Base-by-base conservation (phyloP, 2,329 filamentous ascomycete genomes). In the Alternaria ventricosa region DNA sequence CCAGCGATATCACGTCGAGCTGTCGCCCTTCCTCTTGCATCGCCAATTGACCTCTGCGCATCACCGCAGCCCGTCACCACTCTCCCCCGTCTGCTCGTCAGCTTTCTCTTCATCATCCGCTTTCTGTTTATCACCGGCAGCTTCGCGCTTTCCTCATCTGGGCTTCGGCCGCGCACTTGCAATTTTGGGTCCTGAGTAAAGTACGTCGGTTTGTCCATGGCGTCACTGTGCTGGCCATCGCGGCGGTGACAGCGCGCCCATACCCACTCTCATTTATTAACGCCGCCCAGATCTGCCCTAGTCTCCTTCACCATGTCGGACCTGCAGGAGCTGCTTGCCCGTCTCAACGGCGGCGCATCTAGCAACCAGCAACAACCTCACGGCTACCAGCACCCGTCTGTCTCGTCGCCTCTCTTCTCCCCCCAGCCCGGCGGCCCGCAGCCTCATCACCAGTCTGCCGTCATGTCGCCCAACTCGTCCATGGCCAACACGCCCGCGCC, bases 331-430 rank as follows among this genome's bases (percentile, higher is more conserved):
- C 75, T 83, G 46, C 80, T 83, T 70, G 78, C 78, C 55, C 79
- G 81, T 54, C 75, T 83, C 56, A 82, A 81, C 71, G 76, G 76
- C 46, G 72, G 76, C 66, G 69, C 70, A 64, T 63, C 67, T 55
- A 58, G 66, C 71, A 73, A 71, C 63, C 71, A 71, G 36, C 74
- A 72, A 18, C 56, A 66, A 33, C 71, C 72, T 33, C 68, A 71
- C 57, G 65, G 68, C 56, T 66, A 69, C 53, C 87, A 88, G 70
- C 85, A 85, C 61, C 86, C 87, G 36, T 84, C 84, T 18, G 86
- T 88, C 28, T 86, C 87, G 13, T 88, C 87, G 45, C 84, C 87
- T 36, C 75, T 88, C 57, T 85, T 86, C 71, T 88, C 87, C 46
- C 87, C 88, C 54, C 84, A 85, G 10, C 81, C 82, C 18, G 77